Percentiles rank a stretch among this genome's conserved stretches.
phyloP scores from a whole-genome alignment of 1,284 basidiomycete genomes.

The Pseudozyma pruni region DNA sequence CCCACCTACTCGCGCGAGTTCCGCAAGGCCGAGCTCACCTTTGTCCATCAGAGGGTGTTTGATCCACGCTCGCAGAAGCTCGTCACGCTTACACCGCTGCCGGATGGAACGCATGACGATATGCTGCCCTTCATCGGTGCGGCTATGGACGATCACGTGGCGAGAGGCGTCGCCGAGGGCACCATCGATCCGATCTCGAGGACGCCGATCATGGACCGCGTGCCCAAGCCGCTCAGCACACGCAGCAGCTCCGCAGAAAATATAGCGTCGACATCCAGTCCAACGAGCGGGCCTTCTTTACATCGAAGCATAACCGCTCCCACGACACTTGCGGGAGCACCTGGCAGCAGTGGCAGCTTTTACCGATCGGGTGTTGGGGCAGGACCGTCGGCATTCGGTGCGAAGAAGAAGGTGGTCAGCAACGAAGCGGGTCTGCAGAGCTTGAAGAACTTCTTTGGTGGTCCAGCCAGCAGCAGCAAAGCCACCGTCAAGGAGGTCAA shows the following conservation, averaged over 20 bases:
- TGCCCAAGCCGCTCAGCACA: conserved; percentile 12
- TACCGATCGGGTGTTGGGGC: conserved; percentile 11
- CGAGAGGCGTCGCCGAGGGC: conserved; percentile 77
- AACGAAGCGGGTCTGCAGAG: conserved; percentile 44
- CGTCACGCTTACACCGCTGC: conserved; percentile 58
- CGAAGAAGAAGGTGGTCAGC: conserved; percentile 34
- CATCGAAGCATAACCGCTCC: conserved; percentile 33
- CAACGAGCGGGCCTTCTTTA: not conserved
- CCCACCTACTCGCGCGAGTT: conserved; percentile 74
- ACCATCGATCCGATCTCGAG: conserved; percentile 81
- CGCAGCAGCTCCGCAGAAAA: conserved; percentile 25
- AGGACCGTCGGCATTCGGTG: not conserved
- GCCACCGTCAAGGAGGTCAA: not conserved
- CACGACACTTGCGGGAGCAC: not conserved
- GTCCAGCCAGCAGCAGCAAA: conserved; percentile 4
- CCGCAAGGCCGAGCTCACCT: conserved; percentile 84
- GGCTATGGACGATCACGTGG: conserved; percentile 60
- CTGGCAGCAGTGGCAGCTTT: conserved; percentile 5
- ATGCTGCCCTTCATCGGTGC: conserved; percentile 62
- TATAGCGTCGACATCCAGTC: not conserved
- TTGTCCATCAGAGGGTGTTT: conserved; percentile 92
- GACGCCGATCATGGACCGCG: conserved; percentile 72
- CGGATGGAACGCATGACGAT: conserved; percentile 44
- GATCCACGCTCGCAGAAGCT: conserved; percentile 72
- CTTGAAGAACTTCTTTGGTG: conserved; percentile 37